Evolutionary conservation across 2,329 filamentous ascomycete genomes (phyloP).

Genomic region (Endoconidiophora laricicola): DNA sequence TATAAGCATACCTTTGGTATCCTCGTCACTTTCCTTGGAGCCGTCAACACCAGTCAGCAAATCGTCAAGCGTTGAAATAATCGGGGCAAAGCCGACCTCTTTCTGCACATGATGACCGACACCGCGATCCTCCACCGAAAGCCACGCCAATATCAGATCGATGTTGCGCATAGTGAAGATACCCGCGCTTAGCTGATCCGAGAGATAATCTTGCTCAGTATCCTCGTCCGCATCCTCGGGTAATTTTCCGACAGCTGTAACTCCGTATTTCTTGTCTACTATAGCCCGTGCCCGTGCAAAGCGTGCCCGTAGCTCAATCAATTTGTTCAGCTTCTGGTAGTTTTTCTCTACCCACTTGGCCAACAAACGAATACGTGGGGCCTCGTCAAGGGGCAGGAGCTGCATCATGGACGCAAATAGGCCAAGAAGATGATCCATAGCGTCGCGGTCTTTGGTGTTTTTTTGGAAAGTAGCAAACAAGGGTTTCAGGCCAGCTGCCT

Average conservation of each 20-base stretch:
- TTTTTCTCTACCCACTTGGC: constrained; percentile 95
- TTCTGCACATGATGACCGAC: constrained; percentile 47
- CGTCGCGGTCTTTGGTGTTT: constrained; percentile 45
- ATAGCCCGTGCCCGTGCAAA: constrained; percentile 46
- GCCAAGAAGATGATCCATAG: constrained; percentile 64
- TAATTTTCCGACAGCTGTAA: constrained; percentile 1
- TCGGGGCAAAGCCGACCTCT: constrained; percentile 43
- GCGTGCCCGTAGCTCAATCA: constrained; percentile 54
- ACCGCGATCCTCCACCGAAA: constrained; percentile 73
- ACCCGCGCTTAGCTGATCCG: constrained; percentile 63
- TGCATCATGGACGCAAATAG: constrained; percentile 74
- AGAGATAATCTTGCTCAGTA: constrained; percentile 57
- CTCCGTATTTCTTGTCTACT: constrained; percentile 34
- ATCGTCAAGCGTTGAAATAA: constrained; percentile 52
- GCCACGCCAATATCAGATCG: constrained; percentile 77
- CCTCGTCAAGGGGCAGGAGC: constrained; percentile 58
- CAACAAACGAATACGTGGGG: constrained; percentile 63
- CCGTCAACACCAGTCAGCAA: constrained; percentile 33
- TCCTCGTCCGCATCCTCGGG: constrained; percentile 25
- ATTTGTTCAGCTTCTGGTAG: constrained; percentile 64
- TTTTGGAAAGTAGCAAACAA: constrained; percentile 82
- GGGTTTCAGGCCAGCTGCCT: constrained; percentile 69
- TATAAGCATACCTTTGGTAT: constrained; percentile 37
- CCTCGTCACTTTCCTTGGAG: constrained; percentile 36
- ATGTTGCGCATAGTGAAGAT: constrained; percentile 69